Percentiles rank a stretch among this genome's conserved stretches.
These are phyloP conservation scores for Pyricularia pennisetigena DNA, from an alignment of 2,329 filamentous ascomycete genomes.

Conservation along the genomic window DNA sequence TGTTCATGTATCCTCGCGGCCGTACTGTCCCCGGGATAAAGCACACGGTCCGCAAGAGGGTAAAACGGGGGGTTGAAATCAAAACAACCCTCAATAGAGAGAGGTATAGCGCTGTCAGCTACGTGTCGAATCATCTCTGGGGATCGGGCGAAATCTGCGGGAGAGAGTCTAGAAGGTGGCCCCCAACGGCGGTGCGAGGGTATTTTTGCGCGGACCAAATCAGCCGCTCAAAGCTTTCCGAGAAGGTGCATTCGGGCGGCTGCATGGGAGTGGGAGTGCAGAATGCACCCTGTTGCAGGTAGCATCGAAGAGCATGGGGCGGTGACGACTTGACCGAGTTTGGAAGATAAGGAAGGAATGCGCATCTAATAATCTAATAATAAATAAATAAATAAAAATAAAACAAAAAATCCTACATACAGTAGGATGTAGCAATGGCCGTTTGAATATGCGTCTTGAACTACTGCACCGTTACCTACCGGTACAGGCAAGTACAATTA, in stretches of 20 bases:
- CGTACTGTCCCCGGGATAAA: neutral
- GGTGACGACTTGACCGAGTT: neutral
- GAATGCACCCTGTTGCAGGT: neutral
- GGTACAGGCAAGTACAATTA: no score
- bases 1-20: neutral
- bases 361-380: no score
- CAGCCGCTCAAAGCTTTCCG: neutral
- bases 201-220: neutral
- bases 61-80: neutral
- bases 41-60: neutral
- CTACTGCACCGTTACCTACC: no score
- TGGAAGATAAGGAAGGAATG: neutral
- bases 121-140: neutral
- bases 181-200: neutral
- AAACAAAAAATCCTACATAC: no score
- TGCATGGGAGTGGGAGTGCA: neutral
- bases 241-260: neutral
- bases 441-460: no score
- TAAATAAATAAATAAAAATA: no score
- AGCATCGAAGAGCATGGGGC: neutral
- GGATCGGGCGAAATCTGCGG: neutral
- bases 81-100: neutral
- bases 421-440: no score
- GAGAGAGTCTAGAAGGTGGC: neutral
- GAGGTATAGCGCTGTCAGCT: neutral